Evolutionary conservation across 495 filamentous ascomycete species (phyloP), one percentile per base, ranked within the genome.

Genomic region (Lasiosphaeriaceae sp.): DNA sequence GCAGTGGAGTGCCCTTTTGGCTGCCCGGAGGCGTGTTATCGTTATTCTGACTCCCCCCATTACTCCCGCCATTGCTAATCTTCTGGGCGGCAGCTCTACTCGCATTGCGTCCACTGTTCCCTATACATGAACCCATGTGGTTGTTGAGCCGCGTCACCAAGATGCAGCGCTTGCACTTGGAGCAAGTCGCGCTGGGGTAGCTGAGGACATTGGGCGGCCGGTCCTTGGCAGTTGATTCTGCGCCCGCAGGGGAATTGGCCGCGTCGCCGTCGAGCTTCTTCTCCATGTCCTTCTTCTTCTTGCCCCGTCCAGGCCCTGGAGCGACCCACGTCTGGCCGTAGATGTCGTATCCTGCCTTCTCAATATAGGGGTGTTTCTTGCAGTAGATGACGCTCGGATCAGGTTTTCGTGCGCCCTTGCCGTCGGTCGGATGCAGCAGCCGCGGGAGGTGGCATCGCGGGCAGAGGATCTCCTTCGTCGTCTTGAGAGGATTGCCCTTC

Each of bases 121-220:
- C 88, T 62, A 94, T 83, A 66, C 89, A 92, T 48, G 88, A 86
- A 39, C 89, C 87, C 73, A 94, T 77, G 71, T 94, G 90, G 64
- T 90, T 87, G 63, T 90, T 92, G 39, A 80, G 62, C 11, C 77
- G 71, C 47, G 77, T 77, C 44, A 80, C 77, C 48, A 80, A 66
- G 54, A 80, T 80, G 63, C 77, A 80, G 19, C 77, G 64, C 66
- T 80, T 80, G 70, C 77, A 80, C 56, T 80, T 80, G 67, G 72
- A 74, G 58, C 77, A 80, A 7, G 77, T 80, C 17, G 77, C 77
- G 46, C 76, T 79, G 6, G 90, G 89, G 52, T 90, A 87, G 41
- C 83, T 84, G 50, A 81, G 73, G 55, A 80, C 76, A 49, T 82
- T 80, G 29, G 73, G 71, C 47, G 75, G 79, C 22, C 71, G 75